These are phyloP conservation scores for Lycium ferocissimum DNA, from an alignment of 257 asterid genomes.

Conservation along the genomic window DNA sequence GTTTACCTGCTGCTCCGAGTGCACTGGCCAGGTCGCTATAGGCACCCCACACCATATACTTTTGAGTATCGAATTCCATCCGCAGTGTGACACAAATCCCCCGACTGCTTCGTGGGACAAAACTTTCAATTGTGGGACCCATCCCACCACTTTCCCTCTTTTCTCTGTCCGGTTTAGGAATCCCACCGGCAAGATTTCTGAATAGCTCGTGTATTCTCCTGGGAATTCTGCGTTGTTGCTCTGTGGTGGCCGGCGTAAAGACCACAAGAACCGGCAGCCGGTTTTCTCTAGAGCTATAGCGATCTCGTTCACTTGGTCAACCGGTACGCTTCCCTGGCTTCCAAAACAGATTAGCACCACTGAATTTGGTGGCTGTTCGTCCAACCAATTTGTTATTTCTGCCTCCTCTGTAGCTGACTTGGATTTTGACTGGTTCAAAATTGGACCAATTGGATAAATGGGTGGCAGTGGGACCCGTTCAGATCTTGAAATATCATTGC, in stretches of 20 bases:
- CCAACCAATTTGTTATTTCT: constrained; percentile 51
- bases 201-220: constrained; percentile 30
- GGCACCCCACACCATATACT: constrained; percentile 71
- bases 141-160: constrained; percentile 60
- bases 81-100: constrained; percentile 73
- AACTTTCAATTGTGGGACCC: constrained; percentile 60
- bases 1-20: constrained; percentile 56
- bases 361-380: constrained; percentile 29
- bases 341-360: constrained; percentile 35
- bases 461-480: constrained; percentile 42
- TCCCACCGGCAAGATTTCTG: constrained; percentile 53
- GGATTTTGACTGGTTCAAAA: constrained; percentile 47
- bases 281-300: constrained; percentile 8
- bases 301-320: constrained; percentile 29
- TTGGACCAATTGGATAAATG: constrained; percentile 62
- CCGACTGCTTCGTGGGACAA: constrained; percentile 55
- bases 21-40: constrained; percentile 66
- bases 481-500: constrained; percentile 22
- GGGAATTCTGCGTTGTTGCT: constrained; percentile 1
- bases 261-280: constrained; percentile 31
- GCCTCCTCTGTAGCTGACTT: neutral
- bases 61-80: constrained; percentile 73
- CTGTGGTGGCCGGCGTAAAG: constrained; percentile 28
- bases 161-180: constrained; percentile 50
- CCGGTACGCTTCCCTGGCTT: constrained; percentile 23